Conservation (phyloP, 768 basidiomycete genomes). For the Boletus pseudopeckii region DNA sequence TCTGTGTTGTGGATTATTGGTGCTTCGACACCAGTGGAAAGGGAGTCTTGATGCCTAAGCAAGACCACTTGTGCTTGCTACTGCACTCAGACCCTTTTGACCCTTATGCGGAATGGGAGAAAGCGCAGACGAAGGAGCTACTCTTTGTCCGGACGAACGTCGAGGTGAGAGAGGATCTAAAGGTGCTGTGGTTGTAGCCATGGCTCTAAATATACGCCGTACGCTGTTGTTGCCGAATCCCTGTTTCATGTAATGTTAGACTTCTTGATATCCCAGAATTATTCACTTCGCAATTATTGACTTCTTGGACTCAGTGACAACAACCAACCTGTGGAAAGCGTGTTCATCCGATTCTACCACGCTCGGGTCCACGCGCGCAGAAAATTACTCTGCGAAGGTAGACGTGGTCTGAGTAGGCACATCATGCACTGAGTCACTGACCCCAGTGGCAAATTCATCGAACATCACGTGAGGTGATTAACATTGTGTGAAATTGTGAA, state of each 20-base stretch:
- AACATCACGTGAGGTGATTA: no score
- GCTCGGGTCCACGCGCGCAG: not conserved
- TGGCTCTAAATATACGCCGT: not conserved
- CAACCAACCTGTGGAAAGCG: no score
- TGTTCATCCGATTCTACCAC: not conserved
- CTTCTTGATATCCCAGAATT: not conserved
- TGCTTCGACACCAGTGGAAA: constrained; percentile 29
- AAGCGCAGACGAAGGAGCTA: constrained; percentile 25
- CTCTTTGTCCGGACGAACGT: constrained; percentile 20
- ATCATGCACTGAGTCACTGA: no score
- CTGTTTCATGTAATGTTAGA: not conserved
- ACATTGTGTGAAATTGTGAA: no score
- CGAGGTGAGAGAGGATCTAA: constrained; percentile 17
- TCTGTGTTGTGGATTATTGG: constrained; percentile 32
- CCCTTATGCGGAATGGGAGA: constrained; percentile 27
- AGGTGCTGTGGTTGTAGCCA: constrained; percentile 24
- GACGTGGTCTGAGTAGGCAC: no score
- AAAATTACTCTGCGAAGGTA: not conserved
- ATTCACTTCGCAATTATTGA: not conserved
- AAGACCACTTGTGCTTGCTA: constrained; percentile 30
- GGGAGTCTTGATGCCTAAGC: constrained; percentile 20
- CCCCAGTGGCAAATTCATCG: no score
- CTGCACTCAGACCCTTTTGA: constrained; percentile 29
- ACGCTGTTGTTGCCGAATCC: no score
- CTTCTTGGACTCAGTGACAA: not conserved